Conservation (phyloP, 2,329 filamentous ascomycete species). For the Aspergillus fumigatiaffinis region DNA sequence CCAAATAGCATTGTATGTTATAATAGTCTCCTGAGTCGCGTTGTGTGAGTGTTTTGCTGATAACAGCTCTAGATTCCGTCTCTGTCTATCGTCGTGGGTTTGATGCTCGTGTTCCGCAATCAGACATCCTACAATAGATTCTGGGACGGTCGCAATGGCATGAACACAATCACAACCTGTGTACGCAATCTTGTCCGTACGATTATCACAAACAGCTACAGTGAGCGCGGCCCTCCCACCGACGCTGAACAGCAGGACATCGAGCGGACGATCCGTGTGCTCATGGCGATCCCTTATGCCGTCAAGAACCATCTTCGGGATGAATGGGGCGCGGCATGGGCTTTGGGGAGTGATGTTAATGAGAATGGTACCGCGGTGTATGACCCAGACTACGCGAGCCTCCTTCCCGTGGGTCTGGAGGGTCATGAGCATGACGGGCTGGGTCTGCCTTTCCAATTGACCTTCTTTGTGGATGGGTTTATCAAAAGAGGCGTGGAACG, state of each 20-base stretch:
- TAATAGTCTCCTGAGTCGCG: not conserved
- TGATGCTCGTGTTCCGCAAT: constrained; percentile 66
- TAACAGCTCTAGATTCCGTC: constrained; percentile 48
- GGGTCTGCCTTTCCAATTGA: constrained; percentile 57
- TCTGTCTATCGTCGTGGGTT: constrained; percentile 61
- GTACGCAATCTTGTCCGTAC: constrained; percentile 58
- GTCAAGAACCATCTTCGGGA: constrained; percentile 62
- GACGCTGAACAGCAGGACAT: constrained; percentile 51
- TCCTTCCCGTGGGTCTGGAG: constrained; percentile 49
- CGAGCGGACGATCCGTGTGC: constrained; percentile 55
- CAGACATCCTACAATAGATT: constrained; percentile 62
- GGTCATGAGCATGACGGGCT: constrained; percentile 58
- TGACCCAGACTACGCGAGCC: constrained; percentile 48
- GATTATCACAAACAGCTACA: constrained; percentile 49
- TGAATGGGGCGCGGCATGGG: constrained; percentile 54
- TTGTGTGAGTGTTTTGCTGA: not conserved
- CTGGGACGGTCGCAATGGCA: constrained; percentile 57
- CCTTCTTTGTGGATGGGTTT: constrained; percentile 57
- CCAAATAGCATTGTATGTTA: constrained; percentile 53
- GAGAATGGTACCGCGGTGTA: constrained; percentile 27
- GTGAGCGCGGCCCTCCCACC: constrained; percentile 27
- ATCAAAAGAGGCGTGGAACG: constrained; percentile 54
- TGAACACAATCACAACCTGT: constrained; percentile 55
- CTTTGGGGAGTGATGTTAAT: constrained; percentile 28
- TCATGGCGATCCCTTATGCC: constrained; percentile 60